Conservation (phyloP, 106 monocot genomes). For the Agapanthus africanus region DNA sequence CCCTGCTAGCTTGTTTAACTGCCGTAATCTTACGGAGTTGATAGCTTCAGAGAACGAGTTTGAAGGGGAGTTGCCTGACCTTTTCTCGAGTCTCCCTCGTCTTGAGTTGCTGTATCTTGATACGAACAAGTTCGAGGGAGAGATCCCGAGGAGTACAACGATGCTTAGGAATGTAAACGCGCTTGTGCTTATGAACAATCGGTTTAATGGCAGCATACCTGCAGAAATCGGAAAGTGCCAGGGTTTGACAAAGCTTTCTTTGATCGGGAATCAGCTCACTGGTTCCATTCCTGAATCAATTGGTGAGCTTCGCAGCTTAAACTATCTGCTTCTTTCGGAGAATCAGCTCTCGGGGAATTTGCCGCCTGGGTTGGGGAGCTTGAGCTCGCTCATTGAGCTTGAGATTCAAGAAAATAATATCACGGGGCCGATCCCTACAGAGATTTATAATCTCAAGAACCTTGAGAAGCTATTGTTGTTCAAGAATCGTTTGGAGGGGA, state of each 20-base stretch:
- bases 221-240: slow-evolving; percentile 26
- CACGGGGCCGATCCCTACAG: slow-evolving; percentile 37
- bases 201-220: slow-evolving; percentile 31
- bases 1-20: slow-evolving; percentile 37
- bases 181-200: slow-evolving; percentile 33
- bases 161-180: slow-evolving; percentile 13
- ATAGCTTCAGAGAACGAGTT: slow-evolving; percentile 32
- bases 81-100: slow-evolving; percentile 19
- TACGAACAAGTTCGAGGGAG: slow-evolving; percentile 37
- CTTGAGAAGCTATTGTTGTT: slow-evolving; percentile 40
- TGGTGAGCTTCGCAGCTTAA: slow-evolving; percentile 31
- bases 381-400: slow-evolving; percentile 31
- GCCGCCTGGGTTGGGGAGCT: slow-evolving; percentile 56
- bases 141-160: slow-evolving; percentile 35
- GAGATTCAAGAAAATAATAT: slow-evolving; percentile 42
- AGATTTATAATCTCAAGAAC: slow-evolving; percentile 30
- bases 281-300: slow-evolving; percentile 44
- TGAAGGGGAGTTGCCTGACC: slow-evolving; percentile 31
- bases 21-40: slow-evolving; percentile 31
- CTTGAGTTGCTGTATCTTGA: slow-evolving; percentile 37
- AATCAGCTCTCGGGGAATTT: slow-evolving; percentile 43
- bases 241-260: slow-evolving; percentile 18
- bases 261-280: slow-evolving; percentile 43
- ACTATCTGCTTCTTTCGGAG: slow-evolving; percentile 22
- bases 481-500: slow-evolving; percentile 40